Base-by-base conservation (phyloP, 1,284 basidiomycete species). In the Marasmius sp. region DNA sequence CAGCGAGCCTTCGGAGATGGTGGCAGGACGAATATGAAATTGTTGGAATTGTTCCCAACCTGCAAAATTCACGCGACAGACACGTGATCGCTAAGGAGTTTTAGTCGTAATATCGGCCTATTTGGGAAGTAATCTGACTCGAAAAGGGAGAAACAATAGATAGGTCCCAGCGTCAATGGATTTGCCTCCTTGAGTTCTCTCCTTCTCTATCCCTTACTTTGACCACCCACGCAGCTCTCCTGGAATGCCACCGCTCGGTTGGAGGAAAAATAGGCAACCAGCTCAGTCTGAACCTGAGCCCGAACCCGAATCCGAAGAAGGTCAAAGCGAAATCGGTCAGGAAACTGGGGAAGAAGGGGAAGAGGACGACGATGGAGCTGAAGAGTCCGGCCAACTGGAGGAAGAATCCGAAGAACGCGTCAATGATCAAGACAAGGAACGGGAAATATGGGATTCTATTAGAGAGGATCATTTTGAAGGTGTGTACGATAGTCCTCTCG, bases 391-490 rank as follows among this genome's bases (percentile, higher is more conserved):
- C 16, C 8, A 8, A 14, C n/a, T 8, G 20, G 45, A 20, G 20
- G 20, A 20, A 18, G 45, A 47, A 18, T 2, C 16, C n/a, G 45
- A 47, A 47, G 45, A 47, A 47, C 45, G 16, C 45, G 45, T 47
- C 45, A 20, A 18, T 18, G 45, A 47, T 20, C 16, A 8, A n/a
- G 45, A 47, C 8, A 47, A 47, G 20, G 45, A 47, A 47, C 45
- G 45, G 16, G 45, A 47, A 47, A 47, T 47, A 47, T 47, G 45
- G 45, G 45, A 47, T 8, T 16, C 16, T 8, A 86, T 94, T 71
- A 83, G 85, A 64, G 91, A 92, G 67, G 91, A 94, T 64, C 86
- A 92, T 68, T 89, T 87, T 71, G 92, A 93, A 84, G 85, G 90
- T 85, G 50, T 50, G 75, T 38, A 2, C 38, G n/a, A 60, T 52